A percentile compares a stretch with the other conserved stretches of the same genome.
These are phyloP conservation scores for Psidium friedrichsthalianum DNA, from an alignment of 345 rosid species.

Conservation along the genomic window DNA sequence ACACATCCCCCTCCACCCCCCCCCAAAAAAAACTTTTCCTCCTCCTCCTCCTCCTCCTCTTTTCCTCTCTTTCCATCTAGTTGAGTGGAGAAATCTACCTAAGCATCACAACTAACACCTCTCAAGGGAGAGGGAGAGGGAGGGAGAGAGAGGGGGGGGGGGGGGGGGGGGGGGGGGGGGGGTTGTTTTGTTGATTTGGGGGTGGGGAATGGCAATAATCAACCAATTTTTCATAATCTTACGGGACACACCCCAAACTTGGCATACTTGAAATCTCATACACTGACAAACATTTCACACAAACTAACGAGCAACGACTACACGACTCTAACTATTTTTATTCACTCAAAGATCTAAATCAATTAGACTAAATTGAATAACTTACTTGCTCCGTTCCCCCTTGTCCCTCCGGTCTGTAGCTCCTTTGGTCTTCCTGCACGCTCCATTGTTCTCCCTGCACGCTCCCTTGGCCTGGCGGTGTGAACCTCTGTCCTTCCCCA, in stretches of 20 bases:
- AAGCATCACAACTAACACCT: background rate
- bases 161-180: too few species aligned
- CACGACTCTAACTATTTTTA: background rate
- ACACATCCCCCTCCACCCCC: too few species aligned
- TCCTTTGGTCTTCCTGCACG: constrained; percentile 28
- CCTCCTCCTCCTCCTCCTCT: too few species aligned
- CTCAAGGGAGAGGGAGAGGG: too few species aligned
- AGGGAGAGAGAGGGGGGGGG: too few species aligned
- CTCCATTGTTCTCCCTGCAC: constrained; percentile 22
- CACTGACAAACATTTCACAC: background rate
- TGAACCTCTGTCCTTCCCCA: constrained; percentile 13
- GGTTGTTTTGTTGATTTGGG: too few species aligned
- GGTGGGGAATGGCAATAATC: background rate
- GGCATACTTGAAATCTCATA: background rate
- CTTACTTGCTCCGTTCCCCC: background rate
- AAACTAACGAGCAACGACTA: background rate
- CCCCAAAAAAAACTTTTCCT: too few species aligned
- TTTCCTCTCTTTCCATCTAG: too few species aligned
- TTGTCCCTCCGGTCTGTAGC: constrained; percentile 20
- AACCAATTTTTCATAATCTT: background rate
- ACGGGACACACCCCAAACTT: background rate
- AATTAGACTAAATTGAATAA: background rate
- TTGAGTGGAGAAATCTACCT: background rate
- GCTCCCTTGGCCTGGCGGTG: constrained; percentile 1
- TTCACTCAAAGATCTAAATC: background rate